Base-by-base conservation (phyloP, 139 green algal genomes). In the Closterium sp. region DNA sequence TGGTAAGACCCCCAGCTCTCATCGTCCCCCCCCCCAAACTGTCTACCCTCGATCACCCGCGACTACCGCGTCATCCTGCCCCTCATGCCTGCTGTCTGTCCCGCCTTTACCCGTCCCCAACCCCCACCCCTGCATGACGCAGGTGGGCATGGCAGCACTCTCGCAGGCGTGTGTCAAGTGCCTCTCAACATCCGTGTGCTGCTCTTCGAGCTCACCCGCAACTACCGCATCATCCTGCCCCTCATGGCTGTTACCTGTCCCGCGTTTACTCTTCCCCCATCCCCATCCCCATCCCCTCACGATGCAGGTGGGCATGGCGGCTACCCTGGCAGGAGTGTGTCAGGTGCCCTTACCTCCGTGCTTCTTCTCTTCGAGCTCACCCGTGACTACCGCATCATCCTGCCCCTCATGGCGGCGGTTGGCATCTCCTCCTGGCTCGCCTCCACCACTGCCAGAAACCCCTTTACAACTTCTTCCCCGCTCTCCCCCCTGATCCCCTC, bases 321-420 rank as follows among this genome's bases (percentile, higher is more conserved):
- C 93, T 25, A 96, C 97, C 91, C 96, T 98, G 21, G 96, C 96
- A n/a, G 93, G 69, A 7, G 36, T 95, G 30, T 95, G 93, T 64
- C 81, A 90, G 4, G 94, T 95, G 35, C 95, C 95, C 93, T 96
- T 21, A 96, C 95, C 1, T 89, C 95, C 23, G 94, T 96, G 2
- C 92, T 97, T 2, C 92, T 97, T 9, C 89, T 97, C 0, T 97
- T 97, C 89, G 96, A 97, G 93, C 93, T 97, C 33, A n/a, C n/a
- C n/a, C n/a, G n/a, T n/a, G 96, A 98, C 84, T 97, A 98, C 83
- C 91, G 93, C 81, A 96, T 97, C 92, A 95, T 98, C 9, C 31
- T 98, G 8, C 97, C 97, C 31, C 95, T 96, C 16, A 95, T 98
- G 81, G 96, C 83, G 2, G 95, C 96, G 1, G 96, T 98, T 32